These are phyloP conservation scores for Hanseniaspora meyeri DNA, from an alignment of 805 yeast genomes.

Conservation along the genomic window DNA sequence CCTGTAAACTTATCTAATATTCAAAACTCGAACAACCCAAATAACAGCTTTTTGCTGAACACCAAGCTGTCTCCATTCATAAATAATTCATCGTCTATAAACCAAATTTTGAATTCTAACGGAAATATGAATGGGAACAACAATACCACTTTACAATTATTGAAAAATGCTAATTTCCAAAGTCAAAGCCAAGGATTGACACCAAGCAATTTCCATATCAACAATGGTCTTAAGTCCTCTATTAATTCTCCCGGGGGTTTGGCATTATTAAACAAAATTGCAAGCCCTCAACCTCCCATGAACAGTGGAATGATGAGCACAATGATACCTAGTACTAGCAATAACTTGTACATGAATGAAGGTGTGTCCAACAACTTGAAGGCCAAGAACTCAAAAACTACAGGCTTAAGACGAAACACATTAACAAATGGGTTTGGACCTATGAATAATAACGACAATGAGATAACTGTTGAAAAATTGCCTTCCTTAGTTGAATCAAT, in stretches of 20 bases:
- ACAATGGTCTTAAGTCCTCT: slow-evolving; percentile 1
- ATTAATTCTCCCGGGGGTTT: slow-evolving; percentile 10
- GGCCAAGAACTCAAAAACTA: not conserved
- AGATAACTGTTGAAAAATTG: not conserved
- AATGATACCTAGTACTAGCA: not conserved
- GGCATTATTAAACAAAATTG: slow-evolving; percentile 7
- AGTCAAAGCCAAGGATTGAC: not conserved
- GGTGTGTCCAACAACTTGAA: not conserved
- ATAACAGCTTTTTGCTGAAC: not conserved
- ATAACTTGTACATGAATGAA: not conserved
- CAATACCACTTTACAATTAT: slow-evolving; percentile 5
- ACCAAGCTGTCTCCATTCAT: slow-evolving; percentile 9
- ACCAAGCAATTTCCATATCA: not conserved
- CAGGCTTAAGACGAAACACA: not conserved
- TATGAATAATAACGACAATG: not conserved
- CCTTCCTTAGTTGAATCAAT: slow-evolving; percentile 6
- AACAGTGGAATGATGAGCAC: not conserved
- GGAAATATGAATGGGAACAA: not conserved
- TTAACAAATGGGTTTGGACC: not conserved
- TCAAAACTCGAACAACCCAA: not conserved
- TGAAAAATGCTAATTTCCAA: slow-evolving; percentile 7
- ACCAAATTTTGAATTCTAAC: slow-evolving; percentile 4
- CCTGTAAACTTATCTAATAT: not conserved
- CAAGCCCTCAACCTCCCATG: slow-evolving; percentile 13
- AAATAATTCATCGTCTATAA: slow-evolving; percentile 3